Conservation (phyloP, 371 early-diverging fungal genomes). For the Mucor mucedo region DNA sequence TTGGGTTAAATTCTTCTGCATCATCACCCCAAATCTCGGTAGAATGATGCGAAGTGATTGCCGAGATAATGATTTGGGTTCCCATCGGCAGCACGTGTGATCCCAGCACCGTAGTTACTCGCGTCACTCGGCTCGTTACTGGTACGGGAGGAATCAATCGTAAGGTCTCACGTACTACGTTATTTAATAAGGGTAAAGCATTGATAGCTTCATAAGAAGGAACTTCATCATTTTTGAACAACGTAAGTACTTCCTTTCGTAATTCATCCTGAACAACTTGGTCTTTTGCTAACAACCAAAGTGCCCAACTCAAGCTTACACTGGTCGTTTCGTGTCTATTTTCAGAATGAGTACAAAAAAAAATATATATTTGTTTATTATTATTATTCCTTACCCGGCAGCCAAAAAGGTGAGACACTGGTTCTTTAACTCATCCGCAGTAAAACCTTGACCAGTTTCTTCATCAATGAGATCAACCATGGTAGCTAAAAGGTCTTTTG, state of each 20-base stretch:
- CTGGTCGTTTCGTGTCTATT: constrained; percentile 60
- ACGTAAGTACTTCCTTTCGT: constrained; percentile 42
- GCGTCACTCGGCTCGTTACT: constrained; percentile 44
- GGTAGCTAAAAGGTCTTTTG: constrained; percentile 40
- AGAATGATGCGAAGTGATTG: constrained; percentile 53
- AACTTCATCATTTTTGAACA: constrained; percentile 29
- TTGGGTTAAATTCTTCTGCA: constrained; percentile 65
- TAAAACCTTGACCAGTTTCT: constrained; percentile 38
- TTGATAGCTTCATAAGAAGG: constrained; percentile 56
- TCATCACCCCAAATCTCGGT: constrained; percentile 69
- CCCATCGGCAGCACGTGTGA: constrained; percentile 59
- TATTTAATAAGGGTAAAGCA: constrained; percentile 48
- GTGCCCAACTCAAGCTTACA: constrained; percentile 59
- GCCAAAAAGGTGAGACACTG: constrained; percentile 48
- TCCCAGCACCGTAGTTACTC: constrained; percentile 49
- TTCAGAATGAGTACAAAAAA: too few species aligned
- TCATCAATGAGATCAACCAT: constrained; percentile 45
- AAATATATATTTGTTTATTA: background rate
- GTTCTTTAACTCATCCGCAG: constrained; percentile 33
- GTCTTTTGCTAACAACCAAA: constrained; percentile 54
- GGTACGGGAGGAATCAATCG: constrained; percentile 62
- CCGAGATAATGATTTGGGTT: constrained; percentile 47
- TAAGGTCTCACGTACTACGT: constrained; percentile 57
- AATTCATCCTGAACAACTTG: constrained; percentile 49
- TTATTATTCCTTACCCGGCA: constrained; percentile 41